phyloP scores from a whole-genome alignment of 2,329 filamentous ascomycete genomes.

The Leptographium lundbergii region DNA sequence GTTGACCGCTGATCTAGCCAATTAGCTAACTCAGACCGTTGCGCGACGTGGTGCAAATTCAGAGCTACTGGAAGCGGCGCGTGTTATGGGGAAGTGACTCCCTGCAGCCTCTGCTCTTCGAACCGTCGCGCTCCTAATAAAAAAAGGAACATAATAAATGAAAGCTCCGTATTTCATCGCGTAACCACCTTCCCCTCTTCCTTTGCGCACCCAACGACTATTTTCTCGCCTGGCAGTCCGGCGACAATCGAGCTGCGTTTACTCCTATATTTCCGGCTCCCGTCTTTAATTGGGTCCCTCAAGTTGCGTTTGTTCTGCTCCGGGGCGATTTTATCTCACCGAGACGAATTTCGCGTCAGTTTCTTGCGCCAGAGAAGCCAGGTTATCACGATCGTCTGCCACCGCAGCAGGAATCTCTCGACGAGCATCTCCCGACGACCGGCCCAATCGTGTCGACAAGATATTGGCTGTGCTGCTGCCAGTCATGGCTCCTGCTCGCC shows the following conservation, averaged over 20 bases:
- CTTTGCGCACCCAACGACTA: not conserved
- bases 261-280: too few species aligned
- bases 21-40: not conserved
- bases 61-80: not conserved
- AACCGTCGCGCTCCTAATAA: not conserved
- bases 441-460: not conserved
- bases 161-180: not conserved
- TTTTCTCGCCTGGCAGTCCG: not conserved
- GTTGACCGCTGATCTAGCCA: not conserved
- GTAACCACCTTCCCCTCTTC: conserved; percentile 1
- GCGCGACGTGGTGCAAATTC: not conserved
- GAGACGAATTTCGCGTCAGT: not conserved
- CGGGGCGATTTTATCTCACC: not conserved
- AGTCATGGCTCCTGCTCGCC: conserved; percentile 10
- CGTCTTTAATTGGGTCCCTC: not conserved
- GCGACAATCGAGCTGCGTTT: not conserved
- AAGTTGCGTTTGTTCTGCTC: not conserved
- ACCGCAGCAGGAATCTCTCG: not conserved
- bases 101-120: not conserved
- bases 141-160: not conserved
- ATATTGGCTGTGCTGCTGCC: not conserved
- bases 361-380: not conserved
- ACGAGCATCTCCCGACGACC: not conserved
- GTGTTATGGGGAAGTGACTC: not conserved
- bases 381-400: not conserved